These are phyloP conservation scores for Dictyostelium firmibasis DNA, from an alignment of 78 protist species.

Conservation along the genomic window DNA sequence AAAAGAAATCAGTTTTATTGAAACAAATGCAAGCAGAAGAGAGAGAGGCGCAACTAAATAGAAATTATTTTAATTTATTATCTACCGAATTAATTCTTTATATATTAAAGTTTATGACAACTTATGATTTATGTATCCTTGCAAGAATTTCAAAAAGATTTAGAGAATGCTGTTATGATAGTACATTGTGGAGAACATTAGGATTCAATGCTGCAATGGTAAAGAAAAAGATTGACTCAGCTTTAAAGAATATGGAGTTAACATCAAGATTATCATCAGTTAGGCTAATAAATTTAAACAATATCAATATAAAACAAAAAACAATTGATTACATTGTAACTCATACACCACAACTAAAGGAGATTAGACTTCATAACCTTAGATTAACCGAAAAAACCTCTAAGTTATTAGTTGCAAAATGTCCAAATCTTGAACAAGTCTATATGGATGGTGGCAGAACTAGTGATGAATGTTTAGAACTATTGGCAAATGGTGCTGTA, in stretches of 20 bases:
- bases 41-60: slow-evolving; percentile 32
- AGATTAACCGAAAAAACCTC: slow-evolving; percentile 61
- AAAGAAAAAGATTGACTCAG: slow-evolving; percentile 36
- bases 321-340: slow-evolving; percentile 62
- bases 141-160: slow-evolving; percentile 49
- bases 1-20: slow-evolving; percentile 18
- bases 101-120: slow-evolving; percentile 27
- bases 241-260: slow-evolving; percentile 57
- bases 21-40: slow-evolving; percentile 48
- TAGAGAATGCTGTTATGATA: slow-evolving; percentile 69
- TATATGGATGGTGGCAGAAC: slow-evolving; percentile 75
- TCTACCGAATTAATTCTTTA: slow-evolving; percentile 49
- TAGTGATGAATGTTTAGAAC: slow-evolving; percentile 50
- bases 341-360: slow-evolving; percentile 71
- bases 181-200: slow-evolving; percentile 56
- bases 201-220: slow-evolving; percentile 34
- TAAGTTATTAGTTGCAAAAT: slow-evolving; percentile 48
- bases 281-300: slow-evolving; percentile 58
- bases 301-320: slow-evolving; percentile 32
- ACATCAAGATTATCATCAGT: slow-evolving; percentile 23
- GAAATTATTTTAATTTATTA: slow-evolving; percentile 45
- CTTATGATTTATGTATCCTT: slow-evolving; percentile 25
- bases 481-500: slow-evolving; percentile 74
- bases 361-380: slow-evolving; percentile 58
- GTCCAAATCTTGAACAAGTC: slow-evolving; percentile 72